phyloP scores from a whole-genome alignment of 2,329 filamentous ascomycete genomes.

The Dothideomycetes sp. region DNA sequence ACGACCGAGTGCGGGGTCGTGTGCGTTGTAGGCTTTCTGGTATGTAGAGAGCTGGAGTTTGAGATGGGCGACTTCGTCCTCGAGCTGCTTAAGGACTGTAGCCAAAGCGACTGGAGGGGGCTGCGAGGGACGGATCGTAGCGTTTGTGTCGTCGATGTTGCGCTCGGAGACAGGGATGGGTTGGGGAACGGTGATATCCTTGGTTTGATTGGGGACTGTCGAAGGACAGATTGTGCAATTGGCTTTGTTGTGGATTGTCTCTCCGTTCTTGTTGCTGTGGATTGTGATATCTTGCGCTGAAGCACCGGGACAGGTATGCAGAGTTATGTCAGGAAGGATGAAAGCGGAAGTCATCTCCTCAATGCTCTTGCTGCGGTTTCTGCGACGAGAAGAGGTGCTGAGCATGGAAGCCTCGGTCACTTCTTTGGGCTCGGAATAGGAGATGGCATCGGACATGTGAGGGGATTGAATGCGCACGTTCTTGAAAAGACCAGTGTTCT shows the following conservation, averaged over 20 bases:
- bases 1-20: slow-evolving; percentile 58
- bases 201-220: slow-evolving; percentile 25
- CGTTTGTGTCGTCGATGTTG: slow-evolving; percentile 42
- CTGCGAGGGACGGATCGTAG: slow-evolving; percentile 53
- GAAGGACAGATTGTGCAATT: slow-evolving; percentile 48
- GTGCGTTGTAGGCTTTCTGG: slow-evolving; percentile 54
- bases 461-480: slow-evolving; percentile 29
- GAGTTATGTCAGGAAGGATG: slow-evolving; percentile 54
- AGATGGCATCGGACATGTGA: slow-evolving; percentile 23
- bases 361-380: slow-evolving; percentile 35
- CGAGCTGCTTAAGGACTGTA: slow-evolving; percentile 70
- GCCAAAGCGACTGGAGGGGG: slow-evolving; percentile 64
- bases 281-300: slow-evolving; percentile 7
- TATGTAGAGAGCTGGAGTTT: slow-evolving; percentile 57
- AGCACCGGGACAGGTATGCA: slow-evolving; percentile 25
- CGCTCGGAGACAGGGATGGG: slow-evolving; percentile 26
- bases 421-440: slow-evolving; percentile 23
- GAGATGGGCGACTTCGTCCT: slow-evolving; percentile 71
- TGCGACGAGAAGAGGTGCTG: slow-evolving; percentile 42
- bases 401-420: slow-evolving; percentile 37
- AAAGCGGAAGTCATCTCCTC: slow-evolving; percentile 51
- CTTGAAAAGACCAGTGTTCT: slow-evolving; percentile 24
- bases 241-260: slow-evolving; percentile 38
- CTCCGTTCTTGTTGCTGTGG: slow-evolving; percentile 16
- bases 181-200: slow-evolving; percentile 30